phyloP scores from a whole-genome alignment of 1,284 basidiomycete genomes.

The Naganishia cerealis region DNA sequence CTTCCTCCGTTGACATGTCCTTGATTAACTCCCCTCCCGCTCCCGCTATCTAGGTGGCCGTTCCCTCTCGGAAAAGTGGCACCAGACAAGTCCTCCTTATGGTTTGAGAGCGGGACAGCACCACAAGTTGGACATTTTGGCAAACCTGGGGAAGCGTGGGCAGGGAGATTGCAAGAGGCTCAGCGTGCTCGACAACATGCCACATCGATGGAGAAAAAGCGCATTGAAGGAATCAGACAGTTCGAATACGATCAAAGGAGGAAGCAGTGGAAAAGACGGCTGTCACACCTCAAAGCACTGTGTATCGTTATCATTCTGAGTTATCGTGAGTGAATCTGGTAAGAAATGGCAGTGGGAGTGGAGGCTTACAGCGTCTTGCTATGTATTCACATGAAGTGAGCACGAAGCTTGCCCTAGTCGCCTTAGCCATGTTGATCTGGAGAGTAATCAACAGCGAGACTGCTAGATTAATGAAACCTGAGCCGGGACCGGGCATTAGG shows the following conservation, averaged over 20 bases:
- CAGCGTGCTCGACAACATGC: constrained; percentile 14
- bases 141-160: constrained; percentile 29
- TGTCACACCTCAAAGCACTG: constrained; percentile 33
- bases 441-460: constrained; percentile 31
- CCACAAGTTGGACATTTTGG: constrained; percentile 29
- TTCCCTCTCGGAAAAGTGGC: constrained; percentile 34
- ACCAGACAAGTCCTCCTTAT: constrained; percentile 23
- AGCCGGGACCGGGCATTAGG: constrained; percentile 27
- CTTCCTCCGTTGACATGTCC: neutral
- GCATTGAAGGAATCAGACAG: constrained; percentile 30
- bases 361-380: neutral
- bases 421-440: constrained; percentile 32
- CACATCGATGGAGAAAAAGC: constrained; percentile 17
- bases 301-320: constrained; percentile 34
- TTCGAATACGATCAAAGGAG: constrained; percentile 33
- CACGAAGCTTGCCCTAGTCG: constrained; percentile 27
- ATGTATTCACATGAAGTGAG: constrained; percentile 16
- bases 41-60: constrained; percentile 27
- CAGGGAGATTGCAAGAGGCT: constrained; percentile 17
- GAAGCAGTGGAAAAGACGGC: constrained; percentile 35
- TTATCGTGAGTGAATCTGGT: constrained; percentile 24
- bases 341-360: neutral
- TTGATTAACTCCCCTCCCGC: neutral
- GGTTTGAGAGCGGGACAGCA: constrained; percentile 33
- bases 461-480: constrained; percentile 22